Evolutionary conservation across 208 protist species (phyloP).

Genomic region (Trypanosoma grayi): DNA sequence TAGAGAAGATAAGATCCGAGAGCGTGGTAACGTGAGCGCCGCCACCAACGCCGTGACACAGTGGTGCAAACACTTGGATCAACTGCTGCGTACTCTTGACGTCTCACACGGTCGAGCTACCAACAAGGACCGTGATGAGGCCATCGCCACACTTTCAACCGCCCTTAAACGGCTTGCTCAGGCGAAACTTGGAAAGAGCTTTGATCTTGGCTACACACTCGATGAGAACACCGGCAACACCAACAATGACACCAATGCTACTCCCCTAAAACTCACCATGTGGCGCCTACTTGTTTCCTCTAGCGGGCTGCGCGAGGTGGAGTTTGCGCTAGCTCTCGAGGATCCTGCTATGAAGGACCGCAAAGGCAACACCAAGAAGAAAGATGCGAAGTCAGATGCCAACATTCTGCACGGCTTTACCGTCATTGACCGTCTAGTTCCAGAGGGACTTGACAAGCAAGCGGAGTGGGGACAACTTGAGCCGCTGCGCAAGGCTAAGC

Average conservation of each 20-base stretch:
- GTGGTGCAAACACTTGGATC: slow-evolving; percentile 43
- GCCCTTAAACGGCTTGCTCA: slow-evolving; percentile 37
- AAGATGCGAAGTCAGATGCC: slow-evolving; percentile 20
- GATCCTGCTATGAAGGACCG: slow-evolving; percentile 33
- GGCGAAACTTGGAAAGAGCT: slow-evolving; percentile 41
- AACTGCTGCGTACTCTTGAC: slow-evolving; percentile 51
- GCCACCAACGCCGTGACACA: slow-evolving; percentile 51
- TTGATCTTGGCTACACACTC: slow-evolving; percentile 61
- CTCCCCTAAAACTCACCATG: slow-evolving; percentile 59
- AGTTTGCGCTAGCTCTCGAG: slow-evolving; percentile 62
- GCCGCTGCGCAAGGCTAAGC: slow-evolving; percentile 42
- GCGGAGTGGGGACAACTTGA: slow-evolving; percentile 54
- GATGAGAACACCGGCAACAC: slow-evolving; percentile 9
- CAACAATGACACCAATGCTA: slow-evolving; percentile 12
- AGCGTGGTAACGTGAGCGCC: slow-evolving; percentile 54
- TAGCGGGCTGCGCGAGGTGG: slow-evolving; percentile 66
- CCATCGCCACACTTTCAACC: slow-evolving; percentile 27
- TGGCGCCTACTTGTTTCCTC: slow-evolving; percentile 72
- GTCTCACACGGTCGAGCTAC: slow-evolving; percentile 33
- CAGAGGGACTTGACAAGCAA: slow-evolving; percentile 12
- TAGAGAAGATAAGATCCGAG: slow-evolving; percentile 79
- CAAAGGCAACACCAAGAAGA: slow-evolving; percentile 24
- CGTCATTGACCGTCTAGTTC: slow-evolving; percentile 20
- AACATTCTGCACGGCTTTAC: slow-evolving; percentile 23
- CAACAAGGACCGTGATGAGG: slow-evolving; percentile 45